phyloP scores from a whole-genome alignment of 306 rosid species.

The Carpinus fangiana region DNA sequence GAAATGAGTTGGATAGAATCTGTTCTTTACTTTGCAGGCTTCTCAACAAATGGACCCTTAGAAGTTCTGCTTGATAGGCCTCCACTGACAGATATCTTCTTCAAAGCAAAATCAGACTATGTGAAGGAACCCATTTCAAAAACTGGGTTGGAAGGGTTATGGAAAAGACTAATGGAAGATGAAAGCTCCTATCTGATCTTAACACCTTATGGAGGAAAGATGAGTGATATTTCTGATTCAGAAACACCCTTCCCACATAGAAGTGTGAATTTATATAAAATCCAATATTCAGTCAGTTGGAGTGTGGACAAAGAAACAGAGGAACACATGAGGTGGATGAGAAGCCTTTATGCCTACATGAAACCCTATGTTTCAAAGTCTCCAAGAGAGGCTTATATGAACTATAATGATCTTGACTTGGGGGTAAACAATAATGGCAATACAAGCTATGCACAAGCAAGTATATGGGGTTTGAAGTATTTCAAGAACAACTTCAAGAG shows the following conservation, averaged over 20 bases:
- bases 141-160: slow-evolving; percentile 14
- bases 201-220: slow-evolving; percentile 47
- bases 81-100: background rate
- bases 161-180: background rate
- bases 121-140: slow-evolving; percentile 2
- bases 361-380: slow-evolving; percentile 51
- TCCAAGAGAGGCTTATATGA: slow-evolving; percentile 60
- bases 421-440: slow-evolving; percentile 36
- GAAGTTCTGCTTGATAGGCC: background rate
- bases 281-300: background rate
- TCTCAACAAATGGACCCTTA: background rate
- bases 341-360: slow-evolving; percentile 42
- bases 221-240: slow-evolving; percentile 37
- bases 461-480: slow-evolving; percentile 51
- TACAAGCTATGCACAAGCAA: slow-evolving; percentile 40
- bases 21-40: slow-evolving; percentile 4
- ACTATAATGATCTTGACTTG: slow-evolving; percentile 61
- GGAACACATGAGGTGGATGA: slow-evolving; percentile 43
- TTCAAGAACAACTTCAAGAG: slow-evolving; percentile 49
- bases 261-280: slow-evolving; percentile 30
- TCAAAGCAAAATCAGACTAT: slow-evolving; percentile 5
- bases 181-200: slow-evolving; percentile 23
- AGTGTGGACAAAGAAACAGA: background rate
- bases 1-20: slow-evolving; percentile 11
- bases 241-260: slow-evolving; percentile 50